phyloP scores from a whole-genome alignment of 768 basidiomycete species.

The Mrakia gelida region DNA sequence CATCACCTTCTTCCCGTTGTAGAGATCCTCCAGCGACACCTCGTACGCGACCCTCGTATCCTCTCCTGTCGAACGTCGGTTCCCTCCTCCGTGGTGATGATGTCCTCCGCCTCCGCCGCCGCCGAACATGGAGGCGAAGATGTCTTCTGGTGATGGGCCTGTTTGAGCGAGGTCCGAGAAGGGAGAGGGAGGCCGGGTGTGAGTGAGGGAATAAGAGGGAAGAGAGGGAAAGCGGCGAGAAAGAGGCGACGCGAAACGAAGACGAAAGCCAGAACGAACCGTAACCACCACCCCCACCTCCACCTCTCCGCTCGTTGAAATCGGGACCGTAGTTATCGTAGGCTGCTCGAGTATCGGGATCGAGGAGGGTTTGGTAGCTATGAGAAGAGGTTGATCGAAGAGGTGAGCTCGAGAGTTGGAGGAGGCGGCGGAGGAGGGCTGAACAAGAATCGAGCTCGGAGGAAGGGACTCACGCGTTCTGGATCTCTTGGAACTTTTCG shows the following conservation, averaged over 20 bases:
- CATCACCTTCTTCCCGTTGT: conserved; percentile 67
- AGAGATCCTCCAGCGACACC: conserved; percentile 86
- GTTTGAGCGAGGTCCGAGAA: background rate
- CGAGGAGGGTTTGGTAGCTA: conserved; percentile 70
- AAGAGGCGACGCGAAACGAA: background rate
- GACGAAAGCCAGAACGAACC: background rate
- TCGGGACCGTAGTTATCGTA: conserved; percentile 72
- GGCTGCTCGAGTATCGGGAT: conserved; percentile 60
- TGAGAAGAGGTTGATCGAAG: background rate
- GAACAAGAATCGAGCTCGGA: no score
- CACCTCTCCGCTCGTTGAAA: conserved; percentile 50
- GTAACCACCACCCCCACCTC: conserved; percentile 38
- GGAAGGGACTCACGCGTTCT: conserved; percentile 32
- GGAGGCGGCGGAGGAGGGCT: no score
- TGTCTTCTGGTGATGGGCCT: conserved; percentile 40
- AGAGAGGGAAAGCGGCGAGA: background rate
- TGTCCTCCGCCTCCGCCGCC: conserved; percentile 43
- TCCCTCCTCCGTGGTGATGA: conserved; percentile 36
- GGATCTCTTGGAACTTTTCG: conserved; percentile 36
- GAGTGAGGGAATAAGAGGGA: background rate
- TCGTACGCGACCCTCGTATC: conserved; percentile 74
- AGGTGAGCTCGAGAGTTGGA: background rate
- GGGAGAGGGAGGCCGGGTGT: no score
- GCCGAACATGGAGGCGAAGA: conserved; percentile 45
- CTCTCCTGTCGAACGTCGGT: conserved; percentile 50